Base-by-base conservation (phyloP, 495 filamentous ascomycete genomes). In the Xylaria cubensis region DNA sequence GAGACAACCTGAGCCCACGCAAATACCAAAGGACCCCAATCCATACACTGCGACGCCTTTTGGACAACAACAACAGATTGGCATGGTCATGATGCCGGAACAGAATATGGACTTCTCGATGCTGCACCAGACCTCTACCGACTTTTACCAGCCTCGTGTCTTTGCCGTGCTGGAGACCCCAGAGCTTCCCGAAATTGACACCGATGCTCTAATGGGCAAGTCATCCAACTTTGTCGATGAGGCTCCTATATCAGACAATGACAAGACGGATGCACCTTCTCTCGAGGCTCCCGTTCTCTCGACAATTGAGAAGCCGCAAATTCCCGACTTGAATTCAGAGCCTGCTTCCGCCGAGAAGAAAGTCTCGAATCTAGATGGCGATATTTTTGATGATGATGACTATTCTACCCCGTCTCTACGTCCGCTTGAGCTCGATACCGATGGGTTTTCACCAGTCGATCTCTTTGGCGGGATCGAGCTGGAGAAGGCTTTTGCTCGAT, bases 81-180 rank as follows among this genome's bases (percentile, higher is more conserved):
- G 88, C 67, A 90, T 95, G 85, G 87, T 90, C 56, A 64, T 94
- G 85, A 87, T 94, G 44, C 92, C 93, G 9, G 92, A 94, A 76
- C 88, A 90, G 64, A 83, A 80, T n/a, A 85, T 93, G 76, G 91
- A 94, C 73, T 85, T 92, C 69, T 85, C 87, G 36, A 84, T 89
- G 78, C 83, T 92, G 69, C 58, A 61, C 75, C 74, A 90, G 46
- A 80, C 77, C 36, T 70, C 82, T 68, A 82, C 78, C 68, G 85
- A 83, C 53, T 91, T 86, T 77, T 91, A 90, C 77, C 91, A 93
- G 74, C 88, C 93, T 13, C 89, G 91, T 55, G 92, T 97, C 55
- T 98, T 90, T 74, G 88, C 93, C 64, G 90, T 97, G n/a, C 80
- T 92, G 21, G 89, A 92, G 59, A 85, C 97, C 21, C 93, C 94